A percentile compares a stretch with the other conserved stretches of the same genome.
These are phyloP conservation scores for Xylona heveae DNA, from an alignment of 495 filamentous ascomycete species.

Conservation along the genomic window DNA sequence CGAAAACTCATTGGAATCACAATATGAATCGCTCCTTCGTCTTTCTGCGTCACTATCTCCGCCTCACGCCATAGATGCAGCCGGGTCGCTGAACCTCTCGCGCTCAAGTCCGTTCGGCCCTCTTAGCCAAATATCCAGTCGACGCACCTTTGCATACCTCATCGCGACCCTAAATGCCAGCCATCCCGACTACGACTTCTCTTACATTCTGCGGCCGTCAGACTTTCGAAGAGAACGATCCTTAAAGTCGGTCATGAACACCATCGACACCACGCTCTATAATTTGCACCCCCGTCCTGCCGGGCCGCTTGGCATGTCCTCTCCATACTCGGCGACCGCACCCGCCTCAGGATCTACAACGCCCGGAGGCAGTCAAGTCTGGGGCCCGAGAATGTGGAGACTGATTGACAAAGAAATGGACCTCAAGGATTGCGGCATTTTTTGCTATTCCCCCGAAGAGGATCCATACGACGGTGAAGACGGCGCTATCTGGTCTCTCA, in stretches of 20 bases:
- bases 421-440: conserved; percentile 63
- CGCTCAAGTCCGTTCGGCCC: conserved; percentile 80
- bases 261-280: conserved; percentile 63
- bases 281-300: conserved; percentile 48
- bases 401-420: conserved; percentile 83
- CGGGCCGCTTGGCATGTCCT: conserved; percentile 5
- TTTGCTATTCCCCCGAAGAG: conserved; percentile 63
- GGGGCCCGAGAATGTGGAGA: conserved; percentile 78
- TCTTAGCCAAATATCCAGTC: conserved; percentile 64
- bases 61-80: conserved; percentile 34
- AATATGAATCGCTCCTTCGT: conserved; percentile 71
- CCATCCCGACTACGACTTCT: conserved; percentile 96
- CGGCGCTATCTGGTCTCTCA: conserved; percentile 78
- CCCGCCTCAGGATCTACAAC: conserved; percentile 11
- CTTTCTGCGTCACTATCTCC: conserved; percentile 65
- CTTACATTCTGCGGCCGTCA: conserved; percentile 61
- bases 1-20: conserved; percentile 65
- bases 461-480: conserved; percentile 80
- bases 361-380: conserved; percentile 23
- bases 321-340: conserved; percentile 7
- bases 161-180: conserved; percentile 96
- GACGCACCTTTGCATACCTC: conserved; percentile 83
- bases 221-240: conserved; percentile 71
- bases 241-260: conserved; percentile 57
- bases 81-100: conserved; percentile 47